Conservation (phyloP, 2,329 filamentous ascomycete species). For the Endocalyx cinctus region DNA sequence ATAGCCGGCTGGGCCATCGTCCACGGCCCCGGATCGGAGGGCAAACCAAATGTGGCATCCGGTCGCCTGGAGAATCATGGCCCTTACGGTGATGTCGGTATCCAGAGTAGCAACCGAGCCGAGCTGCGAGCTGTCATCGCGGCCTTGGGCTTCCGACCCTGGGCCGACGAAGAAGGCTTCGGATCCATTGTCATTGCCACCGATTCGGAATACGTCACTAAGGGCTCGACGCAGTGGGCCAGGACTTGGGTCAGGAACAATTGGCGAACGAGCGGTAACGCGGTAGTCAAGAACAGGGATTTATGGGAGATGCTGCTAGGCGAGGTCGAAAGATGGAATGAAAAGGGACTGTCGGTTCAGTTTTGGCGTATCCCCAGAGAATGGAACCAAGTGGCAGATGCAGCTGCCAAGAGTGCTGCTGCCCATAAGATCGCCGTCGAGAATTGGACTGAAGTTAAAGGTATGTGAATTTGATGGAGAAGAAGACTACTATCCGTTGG, state of each 20-base stretch:
- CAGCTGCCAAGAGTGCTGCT: conserved; percentile 20
- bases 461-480: conserved; percentile 1
- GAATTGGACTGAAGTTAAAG: conserved; percentile 1
- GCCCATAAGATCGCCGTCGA: neutral
- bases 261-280: conserved; percentile 35
- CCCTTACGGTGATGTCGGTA: conserved; percentile 30
- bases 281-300: conserved; percentile 44
- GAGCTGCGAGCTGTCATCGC: conserved; percentile 51
- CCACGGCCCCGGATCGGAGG: conserved; percentile 13
- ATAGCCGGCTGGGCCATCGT: conserved; percentile 38
- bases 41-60: conserved; percentile 9
- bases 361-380: conserved; percentile 45
- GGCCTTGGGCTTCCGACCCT: conserved; percentile 40
- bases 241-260: conserved; percentile 37
- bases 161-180: conserved; percentile 41
- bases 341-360: conserved; percentile 29
- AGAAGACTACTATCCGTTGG: too few relatives aligned
- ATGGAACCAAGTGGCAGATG: conserved; percentile 38
- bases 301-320: conserved; percentile 46
- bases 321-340: conserved; percentile 28
- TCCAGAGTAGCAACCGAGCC: conserved; percentile 48
- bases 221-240: conserved; percentile 39
- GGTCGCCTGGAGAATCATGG: conserved; percentile 39
- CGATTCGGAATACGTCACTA: conserved; percentile 47
- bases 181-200: conserved; percentile 45